phyloP scores from a whole-genome alignment of 1,284 basidiomycete genomes.

The Austroboletus novae-zelandiae region DNA sequence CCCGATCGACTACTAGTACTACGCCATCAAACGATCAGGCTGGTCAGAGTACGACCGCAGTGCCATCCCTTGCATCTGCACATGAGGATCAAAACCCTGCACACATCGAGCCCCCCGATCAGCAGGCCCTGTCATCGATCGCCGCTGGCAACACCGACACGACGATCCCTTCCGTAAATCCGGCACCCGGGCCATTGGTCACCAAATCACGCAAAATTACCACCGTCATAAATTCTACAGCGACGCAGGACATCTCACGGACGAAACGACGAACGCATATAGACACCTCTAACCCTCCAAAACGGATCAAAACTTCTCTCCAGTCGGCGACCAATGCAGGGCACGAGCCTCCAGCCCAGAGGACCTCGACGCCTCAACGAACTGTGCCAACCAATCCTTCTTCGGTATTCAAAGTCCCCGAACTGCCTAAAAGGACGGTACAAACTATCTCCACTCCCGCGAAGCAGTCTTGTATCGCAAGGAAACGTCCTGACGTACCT shows the following conservation, averaged over 20 bases:
- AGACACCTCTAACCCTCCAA: slow-evolving; percentile 18
- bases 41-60: background rate
- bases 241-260: background rate
- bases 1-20: background rate
- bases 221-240: background rate
- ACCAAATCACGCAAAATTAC: background rate
- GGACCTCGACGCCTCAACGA: background rate
- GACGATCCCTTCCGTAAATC: background rate
- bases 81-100: background rate
- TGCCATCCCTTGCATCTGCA: background rate
- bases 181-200: background rate
- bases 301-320: slow-evolving; percentile 12
- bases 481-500: background rate
- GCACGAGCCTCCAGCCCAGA: background rate
- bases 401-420: slow-evolving; percentile 9
- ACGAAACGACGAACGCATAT: slow-evolving; percentile 25
- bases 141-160: background rate
- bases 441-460: background rate
- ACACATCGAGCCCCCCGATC: background rate
- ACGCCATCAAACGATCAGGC: background rate
- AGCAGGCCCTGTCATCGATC: background rate
- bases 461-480: background rate
- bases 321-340: background rate
- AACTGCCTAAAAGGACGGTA: background rate
- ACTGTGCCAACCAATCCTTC: background rate